Conservation (phyloP, 495 filamentous ascomycete species). For the Lichenothelia convexa region DNA sequence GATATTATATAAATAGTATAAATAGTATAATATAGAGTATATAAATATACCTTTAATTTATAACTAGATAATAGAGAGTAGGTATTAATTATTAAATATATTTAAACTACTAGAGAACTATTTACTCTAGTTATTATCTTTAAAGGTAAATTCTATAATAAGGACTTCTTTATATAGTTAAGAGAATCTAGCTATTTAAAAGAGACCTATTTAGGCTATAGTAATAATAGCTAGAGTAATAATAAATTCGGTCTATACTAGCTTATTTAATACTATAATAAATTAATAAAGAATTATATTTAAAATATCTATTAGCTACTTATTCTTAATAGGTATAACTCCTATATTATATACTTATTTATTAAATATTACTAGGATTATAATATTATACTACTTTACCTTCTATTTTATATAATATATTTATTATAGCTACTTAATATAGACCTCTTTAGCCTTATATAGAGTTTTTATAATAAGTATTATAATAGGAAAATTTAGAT, state of each 20-base stretch:
- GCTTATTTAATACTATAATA: constrained; percentile 10
- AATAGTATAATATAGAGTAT: constrained; percentile 1
- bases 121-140: constrained; percentile 10
- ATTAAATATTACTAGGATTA: constrained; percentile 6
- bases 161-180: constrained; percentile 1
- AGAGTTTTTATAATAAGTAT: constrained; percentile 2
- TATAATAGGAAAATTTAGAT: no score
- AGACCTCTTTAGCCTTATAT: constrained; percentile 5
- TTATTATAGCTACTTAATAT: constrained; percentile 11
- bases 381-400: constrained; percentile 6
- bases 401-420: constrained; percentile 9
- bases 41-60: neutral
- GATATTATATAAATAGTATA: constrained; percentile 1
- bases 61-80: constrained; percentile 7
- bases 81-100: constrained; percentile 7
- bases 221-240: constrained; percentile 8
- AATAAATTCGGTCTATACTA: constrained; percentile 8
- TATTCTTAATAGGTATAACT: constrained; percentile 11
- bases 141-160: constrained; percentile 1
- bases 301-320: constrained; percentile 1
- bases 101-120: constrained; percentile 8
- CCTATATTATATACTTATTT: constrained; percentile 9
- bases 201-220: constrained; percentile 4
- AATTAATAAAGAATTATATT: constrained; percentile 3
- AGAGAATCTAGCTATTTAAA: constrained; percentile 7